phyloP scores from a whole-genome alignment of 352 stramenopile genomes.

The Peronospora farinosa region DNA sequence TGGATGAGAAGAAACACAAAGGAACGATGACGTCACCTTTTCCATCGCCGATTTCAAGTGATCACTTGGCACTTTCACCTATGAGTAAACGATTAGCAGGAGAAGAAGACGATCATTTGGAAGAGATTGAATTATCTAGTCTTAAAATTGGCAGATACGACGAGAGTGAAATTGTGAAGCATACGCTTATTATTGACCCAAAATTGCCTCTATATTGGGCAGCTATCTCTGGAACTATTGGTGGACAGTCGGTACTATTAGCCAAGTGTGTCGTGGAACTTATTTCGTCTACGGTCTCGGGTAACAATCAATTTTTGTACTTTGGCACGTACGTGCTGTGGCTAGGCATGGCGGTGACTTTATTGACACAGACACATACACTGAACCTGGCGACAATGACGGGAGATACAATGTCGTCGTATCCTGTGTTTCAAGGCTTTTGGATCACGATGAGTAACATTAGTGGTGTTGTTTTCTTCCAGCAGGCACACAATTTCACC shows the following conservation, averaged over 20 bases:
- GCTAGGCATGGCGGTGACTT: constrained; percentile 59
- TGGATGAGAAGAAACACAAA: constrained; percentile 26
- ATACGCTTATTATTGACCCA: constrained; percentile 80
- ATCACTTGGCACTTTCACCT: constrained; percentile 43
- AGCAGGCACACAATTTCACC: constrained; percentile 80
- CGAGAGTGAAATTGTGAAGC: constrained; percentile 73
- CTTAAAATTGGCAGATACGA: constrained; percentile 54
- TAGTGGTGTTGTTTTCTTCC: constrained; percentile 82
- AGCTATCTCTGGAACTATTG: constrained; percentile 77
- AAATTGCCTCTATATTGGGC: constrained; percentile 85
- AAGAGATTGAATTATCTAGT: constrained; percentile 49
- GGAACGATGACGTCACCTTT: constrained; percentile 78
- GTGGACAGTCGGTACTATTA: constrained; percentile 75
- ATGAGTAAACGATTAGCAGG: constrained; percentile 28
- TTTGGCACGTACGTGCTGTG: constrained; percentile 80
- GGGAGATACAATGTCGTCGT: constrained; percentile 81
- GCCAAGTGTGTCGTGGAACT: constrained; percentile 84
- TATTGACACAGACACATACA: constrained; percentile 82
- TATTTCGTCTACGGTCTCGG: constrained; percentile 71
- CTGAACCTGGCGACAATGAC: constrained; percentile 83
- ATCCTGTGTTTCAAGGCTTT: constrained; percentile 84
- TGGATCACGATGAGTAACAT: constrained; percentile 88
- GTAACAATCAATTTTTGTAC: constrained; percentile 84
- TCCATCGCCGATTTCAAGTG: constrained; percentile 57
- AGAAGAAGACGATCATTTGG: constrained; percentile 50